Evolutionary conservation across 441 rosid genomes (phyloP).

Genomic region (Brassica balearica): DNA sequence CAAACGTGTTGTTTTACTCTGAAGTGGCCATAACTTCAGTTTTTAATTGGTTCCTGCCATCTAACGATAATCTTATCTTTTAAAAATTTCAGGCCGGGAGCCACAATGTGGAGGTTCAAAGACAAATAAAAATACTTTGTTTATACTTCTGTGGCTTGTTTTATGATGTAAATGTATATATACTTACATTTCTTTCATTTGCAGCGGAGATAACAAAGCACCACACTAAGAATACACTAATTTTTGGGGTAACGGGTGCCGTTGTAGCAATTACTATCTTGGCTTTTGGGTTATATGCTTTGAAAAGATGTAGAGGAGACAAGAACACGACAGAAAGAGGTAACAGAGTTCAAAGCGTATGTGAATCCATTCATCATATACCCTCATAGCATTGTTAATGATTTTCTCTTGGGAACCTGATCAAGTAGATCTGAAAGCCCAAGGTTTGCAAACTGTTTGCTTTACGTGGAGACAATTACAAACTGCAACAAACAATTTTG

Average conservation of each 20-base stretch:
- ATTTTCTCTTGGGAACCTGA: background rate
- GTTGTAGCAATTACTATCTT: slow-evolving; percentile 9
- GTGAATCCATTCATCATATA: background rate
- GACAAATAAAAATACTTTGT: background rate
- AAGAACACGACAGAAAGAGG: slow-evolving; percentile 25
- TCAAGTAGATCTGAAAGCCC: background rate
- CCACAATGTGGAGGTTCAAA: background rate
- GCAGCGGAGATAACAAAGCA: slow-evolving; percentile 23
- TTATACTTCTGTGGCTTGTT: background rate
- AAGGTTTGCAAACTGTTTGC: background rate
- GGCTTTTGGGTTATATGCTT: background rate
- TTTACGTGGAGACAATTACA: no score
- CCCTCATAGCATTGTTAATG: background rate
- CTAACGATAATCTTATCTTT: background rate
- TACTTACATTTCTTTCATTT: slow-evolving; percentile 11
- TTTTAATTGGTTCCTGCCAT: slow-evolving; percentile 2
- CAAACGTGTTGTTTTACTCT: slow-evolving; percentile 23
- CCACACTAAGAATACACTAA: background rate
- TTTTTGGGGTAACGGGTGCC: background rate
- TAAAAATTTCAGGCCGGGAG: background rate
- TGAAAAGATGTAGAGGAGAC: background rate
- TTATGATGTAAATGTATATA: background rate
- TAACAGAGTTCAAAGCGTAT: background rate
- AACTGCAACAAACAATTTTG: no score
- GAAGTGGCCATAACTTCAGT: no score